Base-by-base conservation (phyloP, 176 grass and related monocot genomes). In the Oryza glaberrima region DNA sequence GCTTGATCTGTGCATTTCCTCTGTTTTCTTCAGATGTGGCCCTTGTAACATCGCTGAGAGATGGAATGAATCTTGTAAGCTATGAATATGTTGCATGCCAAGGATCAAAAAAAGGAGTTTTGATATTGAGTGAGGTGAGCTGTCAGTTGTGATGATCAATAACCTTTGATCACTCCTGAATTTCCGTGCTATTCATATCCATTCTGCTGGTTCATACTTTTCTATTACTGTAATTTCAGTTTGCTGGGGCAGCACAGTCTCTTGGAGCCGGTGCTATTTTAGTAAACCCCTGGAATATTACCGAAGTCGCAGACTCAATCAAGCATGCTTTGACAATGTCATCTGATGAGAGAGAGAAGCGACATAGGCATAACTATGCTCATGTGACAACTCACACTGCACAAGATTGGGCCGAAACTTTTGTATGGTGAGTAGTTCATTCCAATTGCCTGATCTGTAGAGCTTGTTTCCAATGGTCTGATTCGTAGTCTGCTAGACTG, bases 51-150 rank as follows among this genome's bases (percentile, higher is more conserved):
- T 98, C 96, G 49, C 82, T 98, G 80, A 90, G 96, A 87, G 96
- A 98, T 83, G 96, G 96, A 13, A 98, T 98, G 96, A 98, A 98
- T 83, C 96, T 98, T 89, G 96, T 98, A 71, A 98, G 96, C 93
- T 98, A 98, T 75, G 96, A 98, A 76, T 98, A 94, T 70, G 96
- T 98, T 83, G 93, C 96, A 69, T 98, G 96, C 88, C 96, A 98
- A 72, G 96, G 93, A 65, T 88, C 82, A 67, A 98, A 96, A 88
- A 98, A 96, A 88, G 96, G 96, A 79, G 96, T 91, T 89, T 83
- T 98, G 25, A 96, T 98, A 78, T 85, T 98, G 84, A 98, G 96
- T 81, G 96, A 98, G 88, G 96, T 98, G 90, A 83, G 67, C 78
- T 16, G 75, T 60, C 61, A 63, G 60, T 49, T 41, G 23, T 76